Evolutionary conservation across 1,284 basidiomycete species (phyloP).

Genomic region (Chalciporus sp.): DNA sequence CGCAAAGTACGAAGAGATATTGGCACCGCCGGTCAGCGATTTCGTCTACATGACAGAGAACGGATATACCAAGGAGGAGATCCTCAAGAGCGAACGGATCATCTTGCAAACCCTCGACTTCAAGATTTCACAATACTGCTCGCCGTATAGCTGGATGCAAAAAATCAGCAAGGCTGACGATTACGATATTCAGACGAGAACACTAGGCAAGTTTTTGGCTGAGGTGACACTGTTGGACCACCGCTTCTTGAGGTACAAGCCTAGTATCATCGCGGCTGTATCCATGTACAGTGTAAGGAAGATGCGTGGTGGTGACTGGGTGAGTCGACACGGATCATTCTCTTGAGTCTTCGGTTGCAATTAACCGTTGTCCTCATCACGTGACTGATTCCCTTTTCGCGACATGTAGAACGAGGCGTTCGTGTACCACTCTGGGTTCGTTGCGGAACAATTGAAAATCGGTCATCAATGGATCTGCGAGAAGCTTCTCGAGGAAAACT

Average conservation of each 20-base stretch:
- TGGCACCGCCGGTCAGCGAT: slow-evolving; percentile 91
- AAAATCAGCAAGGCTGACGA: slow-evolving; percentile 99
- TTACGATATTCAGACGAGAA: slow-evolving; percentile 97
- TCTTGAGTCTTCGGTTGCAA: slow-evolving; percentile 12
- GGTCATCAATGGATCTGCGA: slow-evolving; percentile 87
- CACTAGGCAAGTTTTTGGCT: slow-evolving; percentile 96
- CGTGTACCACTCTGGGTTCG: slow-evolving; percentile 92
- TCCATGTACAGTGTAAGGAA: slow-evolving; percentile 94
- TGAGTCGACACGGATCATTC: slow-evolving; percentile 49
- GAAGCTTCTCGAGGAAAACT: slow-evolving; percentile 80
- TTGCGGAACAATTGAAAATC: slow-evolving; percentile 85
- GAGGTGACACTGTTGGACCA: slow-evolving; percentile 95
- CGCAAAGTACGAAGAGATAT: slow-evolving; percentile 98
- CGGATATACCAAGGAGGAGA: slow-evolving; percentile 92
- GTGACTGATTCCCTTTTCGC: slow-evolving; percentile 48
- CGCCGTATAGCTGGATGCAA: slow-evolving; percentile 99
- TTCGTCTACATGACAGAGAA: slow-evolving; percentile 98
- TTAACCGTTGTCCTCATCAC: slow-evolving; percentile 37
- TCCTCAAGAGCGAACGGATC: slow-evolving; percentile 97
- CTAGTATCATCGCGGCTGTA: slow-evolving; percentile 93
- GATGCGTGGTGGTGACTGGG: slow-evolving; percentile 95
- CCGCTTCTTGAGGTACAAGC: slow-evolving; percentile 92
- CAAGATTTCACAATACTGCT: slow-evolving; percentile 96
- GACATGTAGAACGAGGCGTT: slow-evolving; percentile 80
- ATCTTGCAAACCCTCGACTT: slow-evolving; percentile 94